phyloP scores from a whole-genome alignment of 176 grass and related monocot genomes.

The Juncus effusus region DNA sequence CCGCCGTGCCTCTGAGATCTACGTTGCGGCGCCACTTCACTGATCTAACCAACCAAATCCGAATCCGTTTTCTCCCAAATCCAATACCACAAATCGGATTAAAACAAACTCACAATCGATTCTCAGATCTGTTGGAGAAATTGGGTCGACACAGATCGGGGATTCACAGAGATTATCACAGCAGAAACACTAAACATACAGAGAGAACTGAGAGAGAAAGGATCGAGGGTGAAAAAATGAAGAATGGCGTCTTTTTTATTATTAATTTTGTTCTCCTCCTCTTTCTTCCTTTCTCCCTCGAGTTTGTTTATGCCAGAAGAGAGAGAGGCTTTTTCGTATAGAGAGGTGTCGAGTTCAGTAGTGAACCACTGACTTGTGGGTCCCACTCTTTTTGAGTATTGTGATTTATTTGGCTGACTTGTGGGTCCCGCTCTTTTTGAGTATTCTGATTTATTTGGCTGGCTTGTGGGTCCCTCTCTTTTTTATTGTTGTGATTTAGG shows the following conservation, averaged over 20 bases:
- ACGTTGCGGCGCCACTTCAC: slow-evolving; percentile 93
- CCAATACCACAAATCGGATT: background rate
- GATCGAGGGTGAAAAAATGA: background rate
- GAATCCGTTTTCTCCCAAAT: slow-evolving; percentile 2
- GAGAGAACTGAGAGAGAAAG: slow-evolving; percentile 5
- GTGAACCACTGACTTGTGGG: slow-evolving; percentile 13
- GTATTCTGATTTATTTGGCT: background rate
- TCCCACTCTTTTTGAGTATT: background rate
- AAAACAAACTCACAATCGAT: background rate
- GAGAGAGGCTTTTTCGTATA: background rate
- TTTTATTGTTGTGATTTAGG: background rate
- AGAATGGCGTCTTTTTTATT: background rate
- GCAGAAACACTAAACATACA: slow-evolving; percentile 15
- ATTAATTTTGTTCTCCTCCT: background rate
- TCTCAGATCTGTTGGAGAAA: slow-evolving; percentile 24
- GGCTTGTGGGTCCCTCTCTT: background rate
- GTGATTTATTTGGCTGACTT: background rate
- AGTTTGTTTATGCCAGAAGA: background rate
- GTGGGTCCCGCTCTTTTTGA: background rate
- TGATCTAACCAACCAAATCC: slow-evolving; percentile 7
- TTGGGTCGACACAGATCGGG: slow-evolving; percentile 4
- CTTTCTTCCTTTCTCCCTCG: background rate
- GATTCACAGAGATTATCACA: background rate
- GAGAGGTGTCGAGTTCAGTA: background rate
- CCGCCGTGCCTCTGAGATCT: slow-evolving; percentile 83